Percentiles rank a stretch among this genome's conserved stretches.
Conservation (phyloP, 169 alveolate species). For the Plasmodium knowlesi region DNA sequence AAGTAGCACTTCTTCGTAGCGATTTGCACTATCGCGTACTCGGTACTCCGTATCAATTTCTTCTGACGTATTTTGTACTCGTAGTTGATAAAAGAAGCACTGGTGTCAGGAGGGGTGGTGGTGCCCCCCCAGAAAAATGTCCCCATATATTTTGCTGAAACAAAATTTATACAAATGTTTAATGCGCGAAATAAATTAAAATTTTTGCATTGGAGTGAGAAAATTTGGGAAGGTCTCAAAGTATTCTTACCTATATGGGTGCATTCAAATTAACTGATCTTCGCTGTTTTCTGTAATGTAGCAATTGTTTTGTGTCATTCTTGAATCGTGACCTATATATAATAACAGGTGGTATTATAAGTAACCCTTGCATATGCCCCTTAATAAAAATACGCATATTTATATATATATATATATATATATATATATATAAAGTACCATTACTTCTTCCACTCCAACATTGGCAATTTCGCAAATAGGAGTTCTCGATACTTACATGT, state of each 20-base stretch:
- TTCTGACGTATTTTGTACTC: background rate
- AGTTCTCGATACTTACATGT: background rate
- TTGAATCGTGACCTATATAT: too few relatives aligned
- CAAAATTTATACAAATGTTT: background rate
- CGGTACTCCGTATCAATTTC: background rate
- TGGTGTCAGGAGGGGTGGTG: constrained; percentile 45
- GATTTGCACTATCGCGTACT: background rate
- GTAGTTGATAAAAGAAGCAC: background rate
- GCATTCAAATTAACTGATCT: background rate
- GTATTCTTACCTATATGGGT: background rate
- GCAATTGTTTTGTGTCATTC: background rate
- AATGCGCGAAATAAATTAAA: background rate
- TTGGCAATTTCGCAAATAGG: background rate
- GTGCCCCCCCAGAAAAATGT: background rate
- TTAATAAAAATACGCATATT: background rate
- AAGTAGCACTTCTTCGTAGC: background rate
- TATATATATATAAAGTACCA: background rate
- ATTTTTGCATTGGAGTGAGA: background rate
- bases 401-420: too few relatives aligned
- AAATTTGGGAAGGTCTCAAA: background rate
- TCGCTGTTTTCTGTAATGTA: background rate
- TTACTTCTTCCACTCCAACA: background rate
- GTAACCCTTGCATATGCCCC: background rate
- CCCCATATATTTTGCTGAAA: background rate
- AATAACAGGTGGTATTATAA: background rate